Conservation (phyloP, 345 rosid species). For the Reutealis trisperma region DNA sequence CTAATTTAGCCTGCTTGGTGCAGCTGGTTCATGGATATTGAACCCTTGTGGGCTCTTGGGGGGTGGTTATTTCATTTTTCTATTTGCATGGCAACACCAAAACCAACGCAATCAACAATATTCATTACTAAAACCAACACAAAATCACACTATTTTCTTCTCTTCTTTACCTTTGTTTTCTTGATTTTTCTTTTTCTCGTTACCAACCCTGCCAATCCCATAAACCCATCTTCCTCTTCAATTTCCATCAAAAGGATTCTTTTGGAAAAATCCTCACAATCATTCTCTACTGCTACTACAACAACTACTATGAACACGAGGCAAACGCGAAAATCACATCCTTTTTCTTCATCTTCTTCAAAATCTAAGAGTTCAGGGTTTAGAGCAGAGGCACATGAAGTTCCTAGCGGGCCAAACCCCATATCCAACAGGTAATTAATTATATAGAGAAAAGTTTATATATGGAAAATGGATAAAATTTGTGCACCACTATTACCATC, state of each 20-base stretch:
- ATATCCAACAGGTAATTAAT: slow-evolving; percentile 66
- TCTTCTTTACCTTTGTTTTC: slow-evolving; percentile 38
- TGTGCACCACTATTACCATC: background rate
- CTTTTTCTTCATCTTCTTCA: slow-evolving; percentile 29
- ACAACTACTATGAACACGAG: slow-evolving; percentile 31
- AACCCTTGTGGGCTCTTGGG: slow-evolving; percentile 90
- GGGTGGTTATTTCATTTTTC: slow-evolving; percentile 66
- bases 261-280: slow-evolving; percentile 30
- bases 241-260: slow-evolving; percentile 52
- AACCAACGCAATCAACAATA: slow-evolving; percentile 43
- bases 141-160: slow-evolving; percentile 37
- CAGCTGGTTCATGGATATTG: slow-evolving; percentile 96
- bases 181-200: slow-evolving; percentile 41
- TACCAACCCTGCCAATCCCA: slow-evolving; percentile 21
- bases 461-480: too few relatives aligned
- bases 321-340: slow-evolving; percentile 15
- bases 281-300: slow-evolving; percentile 30
- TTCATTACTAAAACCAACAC: slow-evolving; percentile 32
- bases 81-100: slow-evolving; percentile 80
- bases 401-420: slow-evolving; percentile 95
- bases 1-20: slow-evolving; percentile 29
- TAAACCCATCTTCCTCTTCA: slow-evolving; percentile 17
- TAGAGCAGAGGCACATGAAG: slow-evolving; percentile 69
- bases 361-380: slow-evolving; percentile 38
- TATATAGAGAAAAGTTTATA: background rate